Evolutionary conservation across 2,329 filamentous ascomycete genomes (phyloP), one percentile per base, ranked within the genome.

Genomic region (Pseudogymnoascus sp.): DNA sequence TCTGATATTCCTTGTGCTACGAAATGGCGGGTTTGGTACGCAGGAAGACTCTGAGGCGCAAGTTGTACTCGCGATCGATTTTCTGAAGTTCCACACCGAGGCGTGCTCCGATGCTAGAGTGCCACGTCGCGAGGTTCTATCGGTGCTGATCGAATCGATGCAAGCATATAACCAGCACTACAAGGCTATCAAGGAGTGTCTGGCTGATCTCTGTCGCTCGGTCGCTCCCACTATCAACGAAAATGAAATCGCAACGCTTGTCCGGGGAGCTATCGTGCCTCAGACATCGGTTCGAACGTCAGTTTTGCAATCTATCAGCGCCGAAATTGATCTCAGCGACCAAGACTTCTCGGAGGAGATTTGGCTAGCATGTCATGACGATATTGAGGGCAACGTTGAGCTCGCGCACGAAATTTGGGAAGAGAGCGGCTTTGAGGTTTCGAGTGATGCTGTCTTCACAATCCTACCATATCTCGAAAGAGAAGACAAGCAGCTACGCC

Each of bases 321-420:
- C 90, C 18, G 92, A 97, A 65, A 85, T 99, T 50, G 93, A 97
- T 71, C 83, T 99, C 78, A 92, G 88, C 61, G 92, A 97, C 59
- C 79, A 92, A 34, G 82, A 86, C 30, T 94, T 91, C 69, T 94
- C 89, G 2, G 88, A 94, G 64, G 90, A 97, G 71, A 88, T 99
- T 20, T 99, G 91, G 91, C 80, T 99, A 41, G 90, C 90, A 43
- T 93, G 87, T 69, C 92, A 99, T 69, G 94, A 99, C 66, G 90
- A 96, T 67, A 84, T 91, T 18, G 84, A 88, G 43, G 92, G 97
- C 71, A 97, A 97, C 68, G 82, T 81, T 7, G 90, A 91, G 50
- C 79, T 96, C 60, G 93, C 89, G 6, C 82, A 81, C 59, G 89
- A 93, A 11, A 96, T 99, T 35, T 99, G 94, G 94, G 91, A 96